Conservation (phyloP, 495 filamentous ascomycete species). For the Aspergillus sparsus region DNA sequence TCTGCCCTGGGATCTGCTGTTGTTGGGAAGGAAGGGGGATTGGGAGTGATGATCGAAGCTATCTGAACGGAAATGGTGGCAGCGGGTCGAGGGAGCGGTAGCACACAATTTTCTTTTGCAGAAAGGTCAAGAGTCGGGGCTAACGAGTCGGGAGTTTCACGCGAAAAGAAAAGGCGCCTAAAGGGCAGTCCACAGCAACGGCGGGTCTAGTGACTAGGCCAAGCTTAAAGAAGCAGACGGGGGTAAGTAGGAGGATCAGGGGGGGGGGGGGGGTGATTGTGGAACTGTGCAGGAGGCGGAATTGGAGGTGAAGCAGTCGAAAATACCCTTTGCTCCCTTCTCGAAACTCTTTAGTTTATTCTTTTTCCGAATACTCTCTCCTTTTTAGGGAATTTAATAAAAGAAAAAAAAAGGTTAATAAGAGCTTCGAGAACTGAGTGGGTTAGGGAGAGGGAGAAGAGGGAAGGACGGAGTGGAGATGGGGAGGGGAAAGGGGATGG, state of each 20-base stretch:
- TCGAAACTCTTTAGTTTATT: constrained; percentile 5
- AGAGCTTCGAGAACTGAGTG: constrained; percentile 11
- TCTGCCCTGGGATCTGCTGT: constrained; percentile 19
- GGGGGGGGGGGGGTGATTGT: constrained; percentile 29
- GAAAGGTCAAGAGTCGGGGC: constrained; percentile 32
- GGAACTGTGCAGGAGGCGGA: constrained; percentile 26
- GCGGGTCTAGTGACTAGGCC: constrained; percentile 35
- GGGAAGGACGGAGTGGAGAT: constrained; percentile 18
- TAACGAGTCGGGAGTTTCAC: constrained; percentile 34
- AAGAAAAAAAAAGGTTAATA: constrained; percentile 16
- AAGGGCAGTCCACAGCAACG: constrained; percentile 33
- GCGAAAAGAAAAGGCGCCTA: constrained; percentile 30
- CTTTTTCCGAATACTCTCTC: background rate
- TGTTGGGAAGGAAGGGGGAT: constrained; percentile 14
- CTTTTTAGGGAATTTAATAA: background rate
- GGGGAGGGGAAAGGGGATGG: constrained; percentile 26
- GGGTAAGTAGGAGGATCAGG: constrained; percentile 25
- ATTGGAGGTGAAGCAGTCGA: constrained; percentile 16
- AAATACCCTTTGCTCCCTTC: background rate
- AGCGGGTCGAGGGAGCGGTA: constrained; percentile 31
- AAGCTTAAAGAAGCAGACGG: constrained; percentile 33
- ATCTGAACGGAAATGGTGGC: constrained; percentile 27
- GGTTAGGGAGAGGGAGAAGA: constrained; percentile 11
- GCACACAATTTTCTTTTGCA: constrained; percentile 36
- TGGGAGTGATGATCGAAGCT: constrained; percentile 29